phyloP scores from a whole-genome alignment of 768 basidiomycete genomes.

The Tulasnella sp. region DNA sequence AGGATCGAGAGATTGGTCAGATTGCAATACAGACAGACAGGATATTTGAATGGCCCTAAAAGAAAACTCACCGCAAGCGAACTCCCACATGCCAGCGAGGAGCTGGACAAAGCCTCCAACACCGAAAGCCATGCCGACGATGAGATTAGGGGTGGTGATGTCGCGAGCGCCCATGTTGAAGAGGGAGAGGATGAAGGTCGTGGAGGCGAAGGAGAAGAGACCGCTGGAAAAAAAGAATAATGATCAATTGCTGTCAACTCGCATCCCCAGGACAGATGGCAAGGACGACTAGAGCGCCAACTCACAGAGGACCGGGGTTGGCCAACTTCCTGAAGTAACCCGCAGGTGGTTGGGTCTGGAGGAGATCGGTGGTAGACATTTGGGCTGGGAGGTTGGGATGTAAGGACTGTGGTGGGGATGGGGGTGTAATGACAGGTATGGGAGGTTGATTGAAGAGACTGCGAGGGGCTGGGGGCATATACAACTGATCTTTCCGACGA shows the following conservation, averaged over 20 bases:
- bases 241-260: neutral
- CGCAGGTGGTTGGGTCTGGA: neutral
- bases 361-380: too few relatives aligned
- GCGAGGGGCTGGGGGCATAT: too few relatives aligned
- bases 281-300: too few relatives aligned
- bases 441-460: too few relatives aligned
- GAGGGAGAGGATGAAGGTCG: slow-evolving; percentile 67
- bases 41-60: too few relatives aligned
- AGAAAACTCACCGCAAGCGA: slow-evolving; percentile 22
- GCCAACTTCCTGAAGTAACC: slow-evolving; percentile 31
- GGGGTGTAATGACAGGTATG: too few relatives aligned
- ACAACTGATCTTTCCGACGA: too few relatives aligned
- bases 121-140: slow-evolving; percentile 79
- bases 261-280: too few relatives aligned
- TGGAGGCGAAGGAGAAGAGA: slow-evolving; percentile 72
- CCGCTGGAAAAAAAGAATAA: slow-evolving; percentile 42
- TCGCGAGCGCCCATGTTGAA: slow-evolving; percentile 39
- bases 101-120: slow-evolving; percentile 78
- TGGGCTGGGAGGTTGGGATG: too few relatives aligned
- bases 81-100: slow-evolving; percentile 85
- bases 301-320: slow-evolving; percentile 51
- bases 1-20: too few relatives aligned
- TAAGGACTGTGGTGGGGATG: too few relatives aligned
- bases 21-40: too few relatives aligned
- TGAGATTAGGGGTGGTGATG: slow-evolving; percentile 42